phyloP scores from a whole-genome alignment of 345 rosid species.

The Mercurialis annua region DNA sequence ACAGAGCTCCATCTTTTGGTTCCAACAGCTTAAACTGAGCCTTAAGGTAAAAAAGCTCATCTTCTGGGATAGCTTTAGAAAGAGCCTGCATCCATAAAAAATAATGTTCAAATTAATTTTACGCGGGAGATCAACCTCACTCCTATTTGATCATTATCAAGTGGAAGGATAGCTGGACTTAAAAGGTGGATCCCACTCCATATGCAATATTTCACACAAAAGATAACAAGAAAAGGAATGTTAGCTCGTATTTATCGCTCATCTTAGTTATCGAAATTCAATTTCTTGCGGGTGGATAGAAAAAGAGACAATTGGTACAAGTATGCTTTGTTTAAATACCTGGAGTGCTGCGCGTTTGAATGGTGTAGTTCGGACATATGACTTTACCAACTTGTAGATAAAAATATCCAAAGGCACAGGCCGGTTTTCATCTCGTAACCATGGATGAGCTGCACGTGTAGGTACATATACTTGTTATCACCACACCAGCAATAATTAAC shows the following conservation, averaged over 20 bases:
- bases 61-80: conserved; percentile 84
- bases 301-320: neutral
- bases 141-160: neutral
- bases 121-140: neutral
- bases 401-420: conserved; percentile 73
- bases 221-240: neutral
- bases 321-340: conserved; percentile 33
- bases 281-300: neutral
- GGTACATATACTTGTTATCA: conserved; percentile 1
- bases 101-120: neutral
- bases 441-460: conserved; percentile 79
- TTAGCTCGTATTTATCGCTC: neutral
- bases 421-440: conserved; percentile 59
- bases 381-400: conserved; percentile 71
- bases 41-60: conserved; percentile 61
- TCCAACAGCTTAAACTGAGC: conserved; percentile 79
- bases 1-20: conserved; percentile 71
- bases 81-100: conserved; percentile 60
- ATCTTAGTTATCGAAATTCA: neutral
- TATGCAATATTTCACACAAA: neutral
- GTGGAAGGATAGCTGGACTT: neutral
- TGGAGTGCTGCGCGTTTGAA: conserved; percentile 73
- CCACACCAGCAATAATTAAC: neutral
- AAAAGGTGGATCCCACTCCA: neutral
- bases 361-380: conserved; percentile 67